Base-by-base conservation (phyloP, 768 basidiomycete species). In the Lactarius quietus region DNA sequence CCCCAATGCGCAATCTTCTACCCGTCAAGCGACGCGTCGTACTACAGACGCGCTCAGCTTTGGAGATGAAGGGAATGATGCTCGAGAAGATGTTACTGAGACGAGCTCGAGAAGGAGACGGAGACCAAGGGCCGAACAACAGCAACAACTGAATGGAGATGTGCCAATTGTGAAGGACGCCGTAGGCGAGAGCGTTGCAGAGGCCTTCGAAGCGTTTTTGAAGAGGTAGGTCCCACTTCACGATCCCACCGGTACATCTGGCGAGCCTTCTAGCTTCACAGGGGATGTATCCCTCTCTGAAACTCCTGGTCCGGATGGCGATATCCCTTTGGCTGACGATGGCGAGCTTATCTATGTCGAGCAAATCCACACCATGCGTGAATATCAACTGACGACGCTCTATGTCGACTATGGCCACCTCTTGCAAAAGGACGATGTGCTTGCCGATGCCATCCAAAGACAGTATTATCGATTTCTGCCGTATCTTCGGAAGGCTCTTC, bases 381-480 rank as follows among this genome's bases (percentile, higher is more conserved):
- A 95, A 74, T 95, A 92, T 74, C 90, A 95, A 73, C 82, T 97
- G 60, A 93, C 93, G 10, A 98, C 96, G 0, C 88, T 99, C 73
- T 99, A 98, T 73, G 89, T 99, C 76, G 95, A 98, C 79, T 98
- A 90, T 66, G 84, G 86, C 12, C 95, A 99, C 74, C 82, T 98
- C 39, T 83, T 97, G 31, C 86, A 90, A 73, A 84, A 87, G 61
- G 95, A 98, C 74, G 95, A 97, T 68, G 89, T 95, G 6, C 88
- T 98, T 23, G 95, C 96, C 0, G 86, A 92, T 69, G 96, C 96
- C 2, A 93, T 99, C 65, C 88, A 91, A 69, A 90, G 87, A 67
- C 93, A 97, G 74, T 98, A 99, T 74, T 98, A 98, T 74, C 88
- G 97, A 72, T 98, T 98, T 77, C 80, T 98, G 1, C 96, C 96